These are phyloP conservation scores for Chrysopogon serrulatus DNA, from an alignment of 176 grass and related monocot genomes.

Conservation along the genomic window DNA sequence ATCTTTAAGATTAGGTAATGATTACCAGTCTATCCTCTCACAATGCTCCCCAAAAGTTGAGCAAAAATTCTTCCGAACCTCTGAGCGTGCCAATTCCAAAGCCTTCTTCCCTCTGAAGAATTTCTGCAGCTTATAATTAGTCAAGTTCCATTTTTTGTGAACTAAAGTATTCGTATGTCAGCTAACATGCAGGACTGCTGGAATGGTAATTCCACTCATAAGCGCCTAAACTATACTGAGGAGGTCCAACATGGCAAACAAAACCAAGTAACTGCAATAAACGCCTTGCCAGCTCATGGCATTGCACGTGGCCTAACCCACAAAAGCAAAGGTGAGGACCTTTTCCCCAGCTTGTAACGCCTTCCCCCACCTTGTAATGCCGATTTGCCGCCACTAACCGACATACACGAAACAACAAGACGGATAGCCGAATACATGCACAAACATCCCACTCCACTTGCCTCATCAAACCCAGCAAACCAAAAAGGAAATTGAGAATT, in stretches of 20 bases:
- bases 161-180: neutral
- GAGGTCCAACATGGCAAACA: neutral
- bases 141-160: constrained; percentile 47
- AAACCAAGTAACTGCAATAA: neutral
- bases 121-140: constrained; percentile 91
- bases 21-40: constrained; percentile 71
- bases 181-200: neutral
- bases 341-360: neutral
- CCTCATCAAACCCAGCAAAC: neutral
- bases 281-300: neutral
- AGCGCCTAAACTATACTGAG: neutral
- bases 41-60: constrained; percentile 70
- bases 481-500: neutral
- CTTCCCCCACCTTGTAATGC: neutral
- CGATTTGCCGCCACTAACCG: neutral
- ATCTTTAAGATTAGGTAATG: neutral
- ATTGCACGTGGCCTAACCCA: neutral
- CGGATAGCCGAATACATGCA: neutral
- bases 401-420: neutral
- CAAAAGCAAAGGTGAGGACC: neutral
- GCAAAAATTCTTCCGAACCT: constrained; percentile 63
- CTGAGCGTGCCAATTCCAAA: constrained; percentile 48
- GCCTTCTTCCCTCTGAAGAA: constrained; percentile 95
- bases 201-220: neutral
- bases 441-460: neutral